Conservation (phyloP, 2,329 filamentous ascomycete genomes). For the Penicillium palitans region DNA sequence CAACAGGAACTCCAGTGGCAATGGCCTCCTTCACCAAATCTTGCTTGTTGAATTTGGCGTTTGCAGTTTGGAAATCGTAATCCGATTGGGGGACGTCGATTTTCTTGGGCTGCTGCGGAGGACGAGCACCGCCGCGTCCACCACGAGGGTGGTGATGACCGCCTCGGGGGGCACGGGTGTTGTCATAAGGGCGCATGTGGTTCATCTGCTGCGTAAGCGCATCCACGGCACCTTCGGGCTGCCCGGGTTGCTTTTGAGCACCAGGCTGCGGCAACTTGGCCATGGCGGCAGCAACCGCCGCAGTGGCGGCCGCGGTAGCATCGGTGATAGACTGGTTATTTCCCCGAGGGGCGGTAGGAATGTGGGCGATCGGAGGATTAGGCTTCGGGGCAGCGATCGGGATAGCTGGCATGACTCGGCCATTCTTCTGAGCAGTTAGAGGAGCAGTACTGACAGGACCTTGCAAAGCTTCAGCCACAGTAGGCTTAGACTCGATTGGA, state of each 20-base stretch:
- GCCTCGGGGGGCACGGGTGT: slow-evolving; percentile 39
- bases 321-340: slow-evolving; percentile 44
- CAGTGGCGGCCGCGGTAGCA: slow-evolving; percentile 51
- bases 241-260: slow-evolving; percentile 36
- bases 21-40: slow-evolving; percentile 87
- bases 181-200: slow-evolving; percentile 47
- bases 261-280: slow-evolving; percentile 49
- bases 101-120: slow-evolving; percentile 57
- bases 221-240: slow-evolving; percentile 41
- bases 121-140: slow-evolving; percentile 49
- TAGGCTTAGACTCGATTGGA: slow-evolving; percentile 42
- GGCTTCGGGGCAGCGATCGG: slow-evolving; percentile 42
- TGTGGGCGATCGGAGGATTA: slow-evolving; percentile 25
- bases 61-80: slow-evolving; percentile 85
- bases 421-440: slow-evolving; percentile 39
- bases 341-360: slow-evolving; percentile 27
- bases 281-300: slow-evolving; percentile 54
- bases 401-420: slow-evolving; percentile 48
- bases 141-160: slow-evolving; percentile 46
- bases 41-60: slow-evolving; percentile 87
- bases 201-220: slow-evolving; percentile 47
- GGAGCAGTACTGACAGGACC: slow-evolving; percentile 27
- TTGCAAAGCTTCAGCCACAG: slow-evolving; percentile 39
- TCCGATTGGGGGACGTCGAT: slow-evolving; percentile 88
- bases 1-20: slow-evolving; percentile 69